Base-by-base conservation (phyloP, 2,329 filamentous ascomycete species). In the Cercospora sp. region DNA sequence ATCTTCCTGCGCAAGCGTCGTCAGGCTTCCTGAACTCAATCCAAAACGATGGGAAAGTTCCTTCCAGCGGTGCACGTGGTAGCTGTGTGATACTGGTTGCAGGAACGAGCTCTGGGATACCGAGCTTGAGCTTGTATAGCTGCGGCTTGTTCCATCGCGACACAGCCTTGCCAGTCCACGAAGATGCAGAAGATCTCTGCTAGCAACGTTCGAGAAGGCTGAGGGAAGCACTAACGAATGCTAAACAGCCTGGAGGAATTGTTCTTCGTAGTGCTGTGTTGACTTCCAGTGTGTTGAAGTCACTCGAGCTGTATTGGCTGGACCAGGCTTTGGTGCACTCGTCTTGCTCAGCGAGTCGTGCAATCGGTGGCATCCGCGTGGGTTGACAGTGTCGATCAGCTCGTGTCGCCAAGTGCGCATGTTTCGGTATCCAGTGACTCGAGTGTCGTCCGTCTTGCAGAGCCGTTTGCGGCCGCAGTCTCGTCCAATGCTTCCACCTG, bases 1-100 rank as follows among this genome's bases (percentile, higher is more conserved):
- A 55, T 55, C 49, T 55, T 51, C 18, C 45, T 24, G 49, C 49
- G 49, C 49, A 55, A 55, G 49, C 49, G 49, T 55, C 24, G 49
- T 28, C 21, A 26, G 49, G 49, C 24, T 55, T 30, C 12, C 49
- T 55, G 24, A 55, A 55, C 24, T 55, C 49, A 55, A 55, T 55
- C 24, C 24, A n/a, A 26, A 55, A 55, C 24, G 49, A 55, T 28
- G 49, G 5, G 49, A 55, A 28, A 26, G 21, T 26, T 30, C 49
- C 13, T 24, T 24, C 24, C 26, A 18, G 49, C 49, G 5, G 24
- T 28, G 49, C 49, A 55, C 49, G 49, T 30, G 49, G 49, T 26
- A 28, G 12, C 49, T 16, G 49, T 55, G 49, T 26, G 24, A 55
- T 16, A 26, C 21, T 55, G 49, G 24, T 55, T 16, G 26, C 49